Conservation (phyloP, 768 basidiomycete species). For the Mycena haematopus region DNA sequence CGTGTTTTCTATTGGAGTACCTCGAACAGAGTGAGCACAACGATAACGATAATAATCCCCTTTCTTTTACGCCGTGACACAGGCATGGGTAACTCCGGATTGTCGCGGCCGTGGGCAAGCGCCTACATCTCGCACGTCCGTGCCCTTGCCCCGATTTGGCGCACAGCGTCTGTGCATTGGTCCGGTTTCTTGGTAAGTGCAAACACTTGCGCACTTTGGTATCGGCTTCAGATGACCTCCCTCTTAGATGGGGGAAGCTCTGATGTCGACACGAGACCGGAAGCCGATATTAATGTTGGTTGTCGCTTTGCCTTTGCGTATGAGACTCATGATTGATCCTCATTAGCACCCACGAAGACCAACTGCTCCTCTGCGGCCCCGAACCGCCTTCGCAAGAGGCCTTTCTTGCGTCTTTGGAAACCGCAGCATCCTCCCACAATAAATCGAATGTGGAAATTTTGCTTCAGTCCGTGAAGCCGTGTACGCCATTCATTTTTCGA, state of each 20-base stretch:
- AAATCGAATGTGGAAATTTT: neutral
- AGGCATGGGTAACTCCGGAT: neutral
- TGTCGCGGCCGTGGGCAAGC: constrained; percentile 14
- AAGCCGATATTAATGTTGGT: constrained; percentile 12
- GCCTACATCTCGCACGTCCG: constrained; percentile 18
- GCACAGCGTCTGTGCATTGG: neutral
- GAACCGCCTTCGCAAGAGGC: neutral
- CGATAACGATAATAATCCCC: neutral
- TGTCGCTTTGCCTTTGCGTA: too few relatives aligned
- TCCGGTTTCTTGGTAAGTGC: constrained; percentile 8
- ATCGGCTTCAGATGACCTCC: neutral
- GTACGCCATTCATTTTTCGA: neutral
- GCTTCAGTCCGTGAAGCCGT: neutral
- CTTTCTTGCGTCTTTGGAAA: neutral
- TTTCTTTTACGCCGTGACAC: neutral
- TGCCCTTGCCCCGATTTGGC: constrained; percentile 9
- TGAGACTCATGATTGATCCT: neutral
- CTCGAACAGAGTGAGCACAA: constrained; percentile 9
- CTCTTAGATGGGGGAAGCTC: constrained; percentile 14
- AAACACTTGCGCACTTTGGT: too few relatives aligned
- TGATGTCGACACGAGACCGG: constrained; percentile 1
- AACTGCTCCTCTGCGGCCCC: neutral
- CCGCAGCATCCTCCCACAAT: neutral
- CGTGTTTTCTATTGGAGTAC: constrained; percentile 9
- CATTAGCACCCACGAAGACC: neutral